Base-by-base conservation (phyloP, 2,329 filamentous ascomycete species). In the Myrmaecium sp. region DNA sequence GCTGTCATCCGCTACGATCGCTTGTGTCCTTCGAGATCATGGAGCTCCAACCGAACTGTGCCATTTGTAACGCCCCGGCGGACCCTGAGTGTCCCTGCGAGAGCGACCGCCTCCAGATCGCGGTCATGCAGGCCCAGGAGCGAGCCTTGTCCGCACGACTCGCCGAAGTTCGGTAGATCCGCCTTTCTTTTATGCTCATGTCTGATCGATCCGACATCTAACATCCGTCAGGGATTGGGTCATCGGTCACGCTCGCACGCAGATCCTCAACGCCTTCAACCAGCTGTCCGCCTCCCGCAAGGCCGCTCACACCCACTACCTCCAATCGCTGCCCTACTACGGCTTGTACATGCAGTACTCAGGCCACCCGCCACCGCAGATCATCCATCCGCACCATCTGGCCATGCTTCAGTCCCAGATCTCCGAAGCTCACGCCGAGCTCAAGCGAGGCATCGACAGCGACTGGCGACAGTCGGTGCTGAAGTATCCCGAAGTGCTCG, bases 391-490 rank as follows among this genome's bases (percentile, higher is more conserved):
- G 6, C 38, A 43, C 16, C 48, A 52, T 26, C 37, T 60, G 9
- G 40, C 50, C n/a, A 42, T 48, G 26, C 40, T 60, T 14, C 51
- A 58, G 25, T 38, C 40, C 13, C 56, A 81, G 42, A 64, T 82
- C 27, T 57, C 63, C 20, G 62, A 66, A 30, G 76, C 74, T 14
- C 66, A 81, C 41, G 60, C 61, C 10, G 61, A 64, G 25, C 60
- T 81, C 33, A 80, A 81, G 51, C 64, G 69, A 26, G 76, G 75
- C 33, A 76, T 83, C 40, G 76, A 83, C 40, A 72, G 78, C 34
- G 78, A 83, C 53, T 86, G 78, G 78, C 67, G 74, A 40, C 62
- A 67, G 16, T 75, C 72, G 25, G 77, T 83, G 20, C 67, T 80
- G 40, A 65, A 72, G 29, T 86, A 84, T 40, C 79, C 78, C 4